Percentiles rank a stretch among this genome's conserved stretches.
These are phyloP conservation scores for Scheffersomyces stambukii DNA, from an alignment of 1,139 yeast genomes.

Conservation along the genomic window DNA sequence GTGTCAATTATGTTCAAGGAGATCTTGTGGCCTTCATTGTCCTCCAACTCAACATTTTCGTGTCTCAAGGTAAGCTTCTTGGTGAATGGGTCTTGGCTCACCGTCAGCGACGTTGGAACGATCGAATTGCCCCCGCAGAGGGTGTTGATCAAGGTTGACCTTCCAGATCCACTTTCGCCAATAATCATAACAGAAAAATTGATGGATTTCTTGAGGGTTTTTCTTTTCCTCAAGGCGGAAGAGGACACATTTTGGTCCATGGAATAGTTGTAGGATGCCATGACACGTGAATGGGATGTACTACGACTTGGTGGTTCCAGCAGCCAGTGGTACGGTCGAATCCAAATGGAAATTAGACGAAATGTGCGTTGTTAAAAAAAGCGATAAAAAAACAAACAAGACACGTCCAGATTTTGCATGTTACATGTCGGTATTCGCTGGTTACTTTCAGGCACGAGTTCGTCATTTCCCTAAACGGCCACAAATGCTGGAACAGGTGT, in stretches of 20 bases:
- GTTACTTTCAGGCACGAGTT: no score
- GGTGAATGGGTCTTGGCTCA: constrained; percentile 38
- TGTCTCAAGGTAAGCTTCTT: constrained; percentile 44
- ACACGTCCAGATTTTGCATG: no score
- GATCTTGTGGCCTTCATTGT: constrained; percentile 49
- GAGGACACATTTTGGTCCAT: constrained; percentile 16
- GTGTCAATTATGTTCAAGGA: constrained; percentile 51
- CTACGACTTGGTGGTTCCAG: no score
- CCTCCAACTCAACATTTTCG: constrained; percentile 48
- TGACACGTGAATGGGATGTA: no score
- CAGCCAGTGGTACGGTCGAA: no score
- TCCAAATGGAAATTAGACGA: no score
- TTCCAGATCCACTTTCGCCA: constrained; percentile 60
- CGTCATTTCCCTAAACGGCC: no score
- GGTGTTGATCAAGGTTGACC: constrained; percentile 59
- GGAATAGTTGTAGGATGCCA: constrained; percentile 11
- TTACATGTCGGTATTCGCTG: no score
- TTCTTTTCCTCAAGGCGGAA: constrained; percentile 51
- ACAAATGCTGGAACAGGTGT: no score
- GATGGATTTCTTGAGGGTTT: constrained; percentile 52
- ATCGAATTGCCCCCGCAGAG: constrained; percentile 78
- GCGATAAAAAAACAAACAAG: no score
- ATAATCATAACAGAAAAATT: constrained; percentile 55
- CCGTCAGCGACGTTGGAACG: constrained; percentile 40
- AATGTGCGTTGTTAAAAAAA: no score